Evolutionary conservation across 371 early-diverging fungal species (phyloP).

Genomic region (Basidiobolus meristosporus): DNA sequence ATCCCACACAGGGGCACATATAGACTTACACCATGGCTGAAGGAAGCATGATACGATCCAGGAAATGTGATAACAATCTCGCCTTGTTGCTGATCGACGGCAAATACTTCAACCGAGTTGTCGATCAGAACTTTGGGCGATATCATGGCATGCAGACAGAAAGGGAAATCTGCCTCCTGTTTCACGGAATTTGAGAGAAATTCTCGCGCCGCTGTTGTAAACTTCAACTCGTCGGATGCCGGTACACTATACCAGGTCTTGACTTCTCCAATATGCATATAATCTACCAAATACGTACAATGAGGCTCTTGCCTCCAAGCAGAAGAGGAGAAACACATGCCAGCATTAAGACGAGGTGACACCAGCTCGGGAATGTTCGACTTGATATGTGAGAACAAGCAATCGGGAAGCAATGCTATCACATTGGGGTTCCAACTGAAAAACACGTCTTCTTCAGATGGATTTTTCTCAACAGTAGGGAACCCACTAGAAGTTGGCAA

Average conservation of each 20-base stretch:
- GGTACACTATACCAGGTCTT: conserved; percentile 97
- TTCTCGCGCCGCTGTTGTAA: conserved; percentile 65
- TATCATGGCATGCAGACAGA: conserved; percentile 80
- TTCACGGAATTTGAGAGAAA: conserved; percentile 77
- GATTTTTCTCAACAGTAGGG: conserved; percentile 36
- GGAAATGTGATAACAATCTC: conserved; percentile 92
- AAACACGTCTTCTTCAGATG: conserved; percentile 25
- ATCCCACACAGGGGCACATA: background rate
- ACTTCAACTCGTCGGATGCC: conserved; percentile 48
- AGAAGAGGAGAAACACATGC: conserved; percentile 88
- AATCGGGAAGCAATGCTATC: conserved; percentile 54
- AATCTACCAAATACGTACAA: conserved; percentile 87
- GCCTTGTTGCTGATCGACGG: conserved; percentile 76
- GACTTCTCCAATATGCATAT: conserved; percentile 88
- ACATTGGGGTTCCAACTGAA: conserved; percentile 79
- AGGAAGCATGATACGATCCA: conserved; percentile 84
- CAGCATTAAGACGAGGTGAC: conserved; percentile 91
- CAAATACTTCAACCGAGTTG: conserved; percentile 51
- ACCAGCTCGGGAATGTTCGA: conserved; percentile 77
- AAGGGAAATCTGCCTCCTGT: conserved; percentile 75
- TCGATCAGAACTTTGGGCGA: conserved; percentile 49
- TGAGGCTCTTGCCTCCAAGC: conserved; percentile 97
- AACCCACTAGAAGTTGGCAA: conserved; percentile 28
- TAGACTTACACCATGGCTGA: conserved; percentile 75
- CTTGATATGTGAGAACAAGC: conserved; percentile 68